Conservation (phyloP, 352 stramenopile genomes). For the Blastocystis sp. region DNA sequence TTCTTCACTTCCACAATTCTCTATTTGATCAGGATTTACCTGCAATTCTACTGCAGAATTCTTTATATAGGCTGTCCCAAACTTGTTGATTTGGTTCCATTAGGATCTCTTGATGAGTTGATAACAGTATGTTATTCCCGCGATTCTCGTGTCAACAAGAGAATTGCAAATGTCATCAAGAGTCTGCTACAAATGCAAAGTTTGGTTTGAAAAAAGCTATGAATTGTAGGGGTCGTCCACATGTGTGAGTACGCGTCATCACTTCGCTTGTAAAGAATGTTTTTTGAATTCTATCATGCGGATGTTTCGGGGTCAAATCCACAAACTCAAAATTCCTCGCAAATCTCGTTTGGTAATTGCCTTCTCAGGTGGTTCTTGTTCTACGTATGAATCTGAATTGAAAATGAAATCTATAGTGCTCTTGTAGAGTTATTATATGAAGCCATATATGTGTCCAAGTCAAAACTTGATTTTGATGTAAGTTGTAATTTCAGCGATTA, state of each 20-base stretch:
- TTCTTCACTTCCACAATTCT: conserved; percentile 6
- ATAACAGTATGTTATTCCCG: not conserved
- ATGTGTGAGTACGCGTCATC: conserved; percentile 19
- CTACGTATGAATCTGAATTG: not conserved
- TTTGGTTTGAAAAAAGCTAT: not conserved
- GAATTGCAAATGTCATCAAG: not conserved
- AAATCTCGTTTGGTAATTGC: not conserved
- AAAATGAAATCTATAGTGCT: not conserved
- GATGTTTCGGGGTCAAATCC: conserved; percentile 28
- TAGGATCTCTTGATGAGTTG: not conserved
- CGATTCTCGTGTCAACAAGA: not conserved
- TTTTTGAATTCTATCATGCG: conserved; percentile 1
- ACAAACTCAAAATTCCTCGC: conserved; percentile 28
- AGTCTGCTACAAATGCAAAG: conserved; percentile 54
- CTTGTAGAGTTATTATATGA: conserved; percentile 29
- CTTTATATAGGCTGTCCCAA: conserved; percentile 15
- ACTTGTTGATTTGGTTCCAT: conserved; percentile 54
- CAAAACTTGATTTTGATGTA: conserved; percentile 18
- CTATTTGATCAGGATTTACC: not conserved
- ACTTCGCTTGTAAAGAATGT: conserved; percentile 50
- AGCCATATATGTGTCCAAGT: not conserved
- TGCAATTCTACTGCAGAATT: not conserved
- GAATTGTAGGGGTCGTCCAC: not conserved
- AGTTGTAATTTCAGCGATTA: not conserved
- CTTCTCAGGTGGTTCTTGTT: conserved; percentile 40